Evolutionary conservation across 768 basidiomycete species (phyloP).

Genomic region (Russula brevipes): DNA sequence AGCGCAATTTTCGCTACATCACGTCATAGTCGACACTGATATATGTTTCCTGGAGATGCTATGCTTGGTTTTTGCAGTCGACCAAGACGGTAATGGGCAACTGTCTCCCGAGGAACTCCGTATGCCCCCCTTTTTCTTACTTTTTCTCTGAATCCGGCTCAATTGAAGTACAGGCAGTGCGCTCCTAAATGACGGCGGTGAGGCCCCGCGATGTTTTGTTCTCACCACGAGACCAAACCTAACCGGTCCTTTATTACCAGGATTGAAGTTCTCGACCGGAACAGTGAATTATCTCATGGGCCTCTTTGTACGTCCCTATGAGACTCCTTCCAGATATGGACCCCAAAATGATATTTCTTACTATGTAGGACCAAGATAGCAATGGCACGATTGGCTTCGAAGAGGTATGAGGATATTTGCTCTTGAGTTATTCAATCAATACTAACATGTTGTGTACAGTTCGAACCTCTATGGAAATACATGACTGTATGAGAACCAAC

Average conservation of each 20-base stretch:
- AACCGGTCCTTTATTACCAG: not conserved
- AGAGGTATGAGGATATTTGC: slow-evolving; percentile 1
- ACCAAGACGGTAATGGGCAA: slow-evolving; percentile 7
- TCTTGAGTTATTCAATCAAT: not conserved
- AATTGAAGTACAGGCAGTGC: slow-evolving; percentile 3
- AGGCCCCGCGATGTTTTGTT: not conserved
- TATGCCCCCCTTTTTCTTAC: not conserved
- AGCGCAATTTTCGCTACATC: not conserved
- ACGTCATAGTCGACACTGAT: too few species aligned
- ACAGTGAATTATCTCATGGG: slow-evolving; percentile 17
- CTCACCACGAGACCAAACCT: not conserved
- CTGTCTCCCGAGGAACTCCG: slow-evolving; percentile 11
- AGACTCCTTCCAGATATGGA: not conserved
- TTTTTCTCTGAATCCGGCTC: not conserved
- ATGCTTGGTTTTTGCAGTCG: slow-evolving; percentile 9
- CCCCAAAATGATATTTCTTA: not conserved
- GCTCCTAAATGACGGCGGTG: slow-evolving; percentile 6
- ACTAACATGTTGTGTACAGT: not conserved
- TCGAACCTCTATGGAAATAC: slow-evolving; percentile 7
- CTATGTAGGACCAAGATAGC: slow-evolving; percentile 10
- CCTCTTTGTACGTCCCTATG: slow-evolving; percentile 3
- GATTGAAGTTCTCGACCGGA: not conserved
- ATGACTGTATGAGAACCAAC: not conserved
- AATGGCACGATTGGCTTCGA: slow-evolving; percentile 4
- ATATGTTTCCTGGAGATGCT: not conserved